A percentile compares a stretch with the other conserved stretches of the same genome.
Conservation (phyloP, 2,329 filamentous ascomycete species). For the Fusarium sp. region DNA sequence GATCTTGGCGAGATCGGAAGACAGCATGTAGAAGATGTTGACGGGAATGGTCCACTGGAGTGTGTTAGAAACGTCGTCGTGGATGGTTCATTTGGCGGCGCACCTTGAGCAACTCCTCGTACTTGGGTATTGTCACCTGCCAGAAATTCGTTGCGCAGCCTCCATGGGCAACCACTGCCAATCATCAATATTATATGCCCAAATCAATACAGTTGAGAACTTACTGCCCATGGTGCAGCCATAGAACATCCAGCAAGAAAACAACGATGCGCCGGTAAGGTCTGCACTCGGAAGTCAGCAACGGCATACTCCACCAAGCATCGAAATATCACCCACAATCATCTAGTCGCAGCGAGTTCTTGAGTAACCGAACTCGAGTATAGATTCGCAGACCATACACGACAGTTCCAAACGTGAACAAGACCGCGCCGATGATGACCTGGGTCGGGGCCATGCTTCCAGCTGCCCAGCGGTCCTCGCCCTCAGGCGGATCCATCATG, state of each 20-base stretch:
- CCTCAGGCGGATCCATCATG: slow-evolving; percentile 41
- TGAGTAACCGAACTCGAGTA: slow-evolving; percentile 29
- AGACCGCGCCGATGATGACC: slow-evolving; percentile 28
- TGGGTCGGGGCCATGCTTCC: slow-evolving; percentile 28
- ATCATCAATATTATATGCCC: no score
- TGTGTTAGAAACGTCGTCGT: neutral
- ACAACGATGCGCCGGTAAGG: slow-evolving; percentile 38
- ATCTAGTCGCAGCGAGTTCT: slow-evolving; percentile 36
- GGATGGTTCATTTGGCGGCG: accelerated
- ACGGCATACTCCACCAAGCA: accelerated
- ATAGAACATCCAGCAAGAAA: slow-evolving; percentile 43
- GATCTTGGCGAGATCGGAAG: slow-evolving; percentile 44
- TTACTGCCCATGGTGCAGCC: slow-evolving; percentile 45
- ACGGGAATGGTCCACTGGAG: slow-evolving; percentile 42
- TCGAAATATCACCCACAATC: slow-evolving; percentile 1
- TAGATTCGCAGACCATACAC: slow-evolving; percentile 32
- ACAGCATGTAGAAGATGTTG: slow-evolving; percentile 47
- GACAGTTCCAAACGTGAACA: slow-evolving; percentile 35
- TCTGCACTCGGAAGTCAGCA: slow-evolving; percentile 7
- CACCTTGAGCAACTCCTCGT: slow-evolving; percentile 38
- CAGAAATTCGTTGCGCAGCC: slow-evolving; percentile 42
- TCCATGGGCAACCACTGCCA: slow-evolving; percentile 34
- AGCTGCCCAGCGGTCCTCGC: slow-evolving; percentile 38
- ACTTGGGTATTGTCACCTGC: slow-evolving; percentile 33
- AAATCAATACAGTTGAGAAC: no score